Evolutionary conservation across 2,329 filamentous ascomycete species (phyloP).

Genomic region (Penicillium sp.): DNA sequence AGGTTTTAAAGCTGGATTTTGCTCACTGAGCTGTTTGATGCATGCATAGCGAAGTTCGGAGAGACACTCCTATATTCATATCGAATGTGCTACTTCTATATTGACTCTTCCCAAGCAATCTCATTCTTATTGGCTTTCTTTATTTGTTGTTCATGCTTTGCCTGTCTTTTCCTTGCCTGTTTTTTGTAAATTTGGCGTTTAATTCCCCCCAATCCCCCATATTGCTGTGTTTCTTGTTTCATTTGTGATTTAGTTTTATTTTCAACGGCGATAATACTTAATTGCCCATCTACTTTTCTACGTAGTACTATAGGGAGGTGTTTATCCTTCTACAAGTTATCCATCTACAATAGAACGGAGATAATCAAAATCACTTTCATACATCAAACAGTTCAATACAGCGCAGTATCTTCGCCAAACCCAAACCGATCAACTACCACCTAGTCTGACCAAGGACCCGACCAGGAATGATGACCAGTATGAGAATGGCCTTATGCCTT

Average conservation of each 20-base stretch:
- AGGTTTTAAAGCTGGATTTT: background rate
- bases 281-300: background rate
- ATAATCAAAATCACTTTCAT: background rate
- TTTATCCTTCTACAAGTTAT: background rate
- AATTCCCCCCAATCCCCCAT: constrained; percentile 5
- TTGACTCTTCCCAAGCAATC: background rate
- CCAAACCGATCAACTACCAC: too few species aligned
- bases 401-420: background rate
- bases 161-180: background rate
- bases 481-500: too few species aligned
- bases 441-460: background rate
- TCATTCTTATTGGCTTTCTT: background rate
- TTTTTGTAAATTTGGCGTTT: background rate
- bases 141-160: too few species aligned
- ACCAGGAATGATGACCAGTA: background rate
- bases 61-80: background rate
- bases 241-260: background rate
- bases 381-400: background rate
- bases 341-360: background rate
- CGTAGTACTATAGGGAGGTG: background rate
- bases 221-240: background rate
- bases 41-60: background rate
- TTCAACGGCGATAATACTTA: background rate
- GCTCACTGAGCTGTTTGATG: background rate
- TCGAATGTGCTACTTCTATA: background rate